Evolutionary conservation across 768 basidiomycete species (phyloP).

Genomic region (Tulasnella sp.): DNA sequence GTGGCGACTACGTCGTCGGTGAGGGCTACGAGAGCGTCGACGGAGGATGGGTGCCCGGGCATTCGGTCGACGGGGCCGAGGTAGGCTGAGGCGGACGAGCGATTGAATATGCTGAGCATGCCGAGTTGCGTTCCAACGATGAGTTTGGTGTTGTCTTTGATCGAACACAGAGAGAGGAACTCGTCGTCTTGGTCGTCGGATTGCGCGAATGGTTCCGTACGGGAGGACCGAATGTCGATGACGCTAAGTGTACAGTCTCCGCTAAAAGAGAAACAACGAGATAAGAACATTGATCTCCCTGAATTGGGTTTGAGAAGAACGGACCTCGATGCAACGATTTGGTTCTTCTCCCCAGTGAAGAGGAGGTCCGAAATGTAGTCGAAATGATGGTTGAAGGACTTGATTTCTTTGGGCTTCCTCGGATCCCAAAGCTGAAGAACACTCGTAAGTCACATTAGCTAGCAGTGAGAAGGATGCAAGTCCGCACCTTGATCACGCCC

Average conservation of each 20-base stretch:
- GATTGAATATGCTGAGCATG: slow-evolving; percentile 87
- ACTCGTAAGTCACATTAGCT: background rate
- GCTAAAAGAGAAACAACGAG: slow-evolving; percentile 48
- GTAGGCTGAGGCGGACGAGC: slow-evolving; percentile 70
- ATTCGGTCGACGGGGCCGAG: slow-evolving; percentile 90
- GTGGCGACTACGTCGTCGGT: slow-evolving; percentile 76
- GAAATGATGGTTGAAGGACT: slow-evolving; percentile 82
- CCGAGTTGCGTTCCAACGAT: slow-evolving; percentile 90
- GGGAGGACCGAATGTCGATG: slow-evolving; percentile 85
- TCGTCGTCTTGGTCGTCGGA: slow-evolving; percentile 98
- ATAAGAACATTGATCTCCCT: background rate
- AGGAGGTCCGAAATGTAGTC: slow-evolving; percentile 94
- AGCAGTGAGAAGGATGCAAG: background rate
- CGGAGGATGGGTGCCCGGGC: slow-evolving; percentile 87
- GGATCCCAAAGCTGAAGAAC: slow-evolving; percentile 85
- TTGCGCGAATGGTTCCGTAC: slow-evolving; percentile 73
- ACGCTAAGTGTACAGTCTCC: slow-evolving; percentile 94
- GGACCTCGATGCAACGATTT: slow-evolving; percentile 86
- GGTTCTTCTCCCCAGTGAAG: slow-evolving; percentile 81
- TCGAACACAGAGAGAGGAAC: slow-evolving; percentile 78
- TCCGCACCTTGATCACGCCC: slow-evolving; percentile 82
- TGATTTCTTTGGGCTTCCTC: slow-evolving; percentile 63
- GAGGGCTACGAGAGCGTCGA: slow-evolving; percentile 83
- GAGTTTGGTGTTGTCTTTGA: slow-evolving; percentile 80
- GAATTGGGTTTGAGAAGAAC: slow-evolving; percentile 35